Percentiles rank a stretch among this genome's conserved stretches.
These are phyloP conservation scores for Globisporangium camurandrum DNA, from an alignment of 352 stramenopile species.

Conservation along the genomic window DNA sequence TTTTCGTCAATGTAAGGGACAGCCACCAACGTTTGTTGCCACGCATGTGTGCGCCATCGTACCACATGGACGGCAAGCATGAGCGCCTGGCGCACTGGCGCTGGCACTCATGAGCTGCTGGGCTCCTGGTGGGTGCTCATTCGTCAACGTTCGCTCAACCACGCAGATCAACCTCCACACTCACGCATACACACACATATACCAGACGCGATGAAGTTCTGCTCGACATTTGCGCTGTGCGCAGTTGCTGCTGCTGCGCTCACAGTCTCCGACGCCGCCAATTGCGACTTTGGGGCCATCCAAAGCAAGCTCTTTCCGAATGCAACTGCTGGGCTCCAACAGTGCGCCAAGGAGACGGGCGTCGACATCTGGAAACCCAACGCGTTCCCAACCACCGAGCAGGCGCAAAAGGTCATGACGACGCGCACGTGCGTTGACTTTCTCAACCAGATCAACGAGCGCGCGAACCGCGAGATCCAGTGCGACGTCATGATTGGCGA, in stretches of 20 bases:
- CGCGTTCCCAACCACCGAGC: constrained; percentile 30
- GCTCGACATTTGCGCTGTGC: constrained; percentile 10
- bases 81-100: too few relatives aligned
- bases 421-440: constrained; percentile 54
- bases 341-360: constrained; percentile 28
- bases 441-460: constrained; percentile 59
- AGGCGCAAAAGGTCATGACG: constrained; percentile 35
- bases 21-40: too few relatives aligned
- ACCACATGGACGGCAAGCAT: too few relatives aligned
- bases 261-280: constrained; percentile 12
- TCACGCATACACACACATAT: too few relatives aligned
- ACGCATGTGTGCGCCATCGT: too few relatives aligned
- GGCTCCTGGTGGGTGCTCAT: too few relatives aligned
- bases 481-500: constrained; percentile 35
- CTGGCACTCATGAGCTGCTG: too few relatives aligned
- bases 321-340: constrained; percentile 29
- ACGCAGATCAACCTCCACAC: too few relatives aligned
- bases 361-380: constrained; percentile 39
- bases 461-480: constrained; percentile 46
- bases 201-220: constrained; percentile 21
- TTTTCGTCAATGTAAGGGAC: too few relatives aligned
- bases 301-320: constrained; percentile 40
- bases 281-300: constrained; percentile 45
- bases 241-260: constrained; percentile 9
- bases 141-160: too few relatives aligned